Evolutionary conservation across 2,329 filamentous ascomycete genomes (phyloP), one percentile per base, ranked within the genome.

Genomic region (Penicillium paneum): DNA sequence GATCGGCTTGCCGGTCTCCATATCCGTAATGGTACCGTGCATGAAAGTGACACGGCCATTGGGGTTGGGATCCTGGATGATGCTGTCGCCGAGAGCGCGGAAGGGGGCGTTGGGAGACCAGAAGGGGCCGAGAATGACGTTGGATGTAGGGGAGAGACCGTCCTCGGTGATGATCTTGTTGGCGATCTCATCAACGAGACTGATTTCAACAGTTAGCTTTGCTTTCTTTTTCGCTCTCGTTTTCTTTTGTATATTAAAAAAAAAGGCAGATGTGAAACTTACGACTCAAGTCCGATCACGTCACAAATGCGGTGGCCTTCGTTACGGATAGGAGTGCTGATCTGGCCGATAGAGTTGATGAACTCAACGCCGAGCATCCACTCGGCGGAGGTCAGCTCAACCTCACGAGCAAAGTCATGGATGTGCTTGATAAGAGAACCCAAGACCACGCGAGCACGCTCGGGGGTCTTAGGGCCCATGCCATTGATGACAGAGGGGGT

Each of bases 181-280:
- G 60, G 87, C 87, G 67, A 93, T 91, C 70, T 92, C 88, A 69
- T 92, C 89, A 44, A 91, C 88, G n/a, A 89, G 82, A 8, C 71
- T 72, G 83, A 77, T 13, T 19, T 19, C 28, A 31, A 24, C 5
- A 15, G 21, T 51, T 86, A 46, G 44, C 11, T 46, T 31, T 17
- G 3, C 5, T 17, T 2, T 10, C 31, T 15, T n/a, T 13, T 8
- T 31, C 8, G 1, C 0, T 3, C 15, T 17, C 8, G 7, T 32
- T 28, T 3, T 10, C 17, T 15, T 28, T 28, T 15, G n/a, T 24
- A 0, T 4, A 26, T 5, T 12, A 28, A 35, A 48, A 35, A 35
- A 34, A 40, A 40, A 34, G 15, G 26, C 8, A 21, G 11, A 34
- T 34, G 32, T 31, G 11, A 26, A 13, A 68, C 76, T 67, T 67